phyloP scores from a whole-genome alignment of 129 eudicot genomes.

The Ambrosia artemisiifolia region DNA sequence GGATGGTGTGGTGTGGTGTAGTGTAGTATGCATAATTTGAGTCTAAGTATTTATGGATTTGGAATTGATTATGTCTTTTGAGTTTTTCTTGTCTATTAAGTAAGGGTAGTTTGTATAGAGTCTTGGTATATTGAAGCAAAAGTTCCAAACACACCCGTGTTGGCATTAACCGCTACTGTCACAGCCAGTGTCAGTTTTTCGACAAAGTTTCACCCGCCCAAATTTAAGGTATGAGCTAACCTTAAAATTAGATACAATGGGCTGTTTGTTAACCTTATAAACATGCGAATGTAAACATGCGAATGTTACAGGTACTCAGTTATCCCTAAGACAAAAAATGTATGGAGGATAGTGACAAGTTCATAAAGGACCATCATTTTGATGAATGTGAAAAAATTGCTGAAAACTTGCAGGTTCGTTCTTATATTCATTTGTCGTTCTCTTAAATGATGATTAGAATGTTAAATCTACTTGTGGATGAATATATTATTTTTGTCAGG shows the following conservation, averaged over 20 bases:
- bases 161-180: conserved; percentile 98
- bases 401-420: conserved; percentile 65
- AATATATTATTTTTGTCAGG: conserved; percentile 38
- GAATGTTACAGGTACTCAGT: conserved; percentile 65
- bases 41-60: conserved; percentile 12
- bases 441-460: not conserved
- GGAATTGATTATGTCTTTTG: conserved; percentile 2
- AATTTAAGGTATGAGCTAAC: conserved; percentile 55
- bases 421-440: not conserved
- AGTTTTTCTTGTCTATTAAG: conserved; percentile 2
- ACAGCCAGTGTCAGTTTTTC: conserved; percentile 81
- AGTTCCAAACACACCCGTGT: conserved; percentile 72
- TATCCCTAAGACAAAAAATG: conserved; percentile 89
- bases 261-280: conserved; percentile 14
- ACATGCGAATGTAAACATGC: no score
- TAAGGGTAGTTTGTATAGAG: conserved; percentile 40
- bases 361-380: conserved; percentile 62
- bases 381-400: conserved; percentile 98
- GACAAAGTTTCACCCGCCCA: conserved; percentile 95
- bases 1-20: no score
- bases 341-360: conserved; percentile 81
- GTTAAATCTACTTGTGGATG: conserved; percentile 5
- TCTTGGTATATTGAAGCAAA: conserved; percentile 94
- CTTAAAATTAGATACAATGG: not conserved
- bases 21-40: no score